Base-by-base conservation (phyloP, 1,139 yeast genomes). In the Nakaseomyces uthaithaninus region DNA sequence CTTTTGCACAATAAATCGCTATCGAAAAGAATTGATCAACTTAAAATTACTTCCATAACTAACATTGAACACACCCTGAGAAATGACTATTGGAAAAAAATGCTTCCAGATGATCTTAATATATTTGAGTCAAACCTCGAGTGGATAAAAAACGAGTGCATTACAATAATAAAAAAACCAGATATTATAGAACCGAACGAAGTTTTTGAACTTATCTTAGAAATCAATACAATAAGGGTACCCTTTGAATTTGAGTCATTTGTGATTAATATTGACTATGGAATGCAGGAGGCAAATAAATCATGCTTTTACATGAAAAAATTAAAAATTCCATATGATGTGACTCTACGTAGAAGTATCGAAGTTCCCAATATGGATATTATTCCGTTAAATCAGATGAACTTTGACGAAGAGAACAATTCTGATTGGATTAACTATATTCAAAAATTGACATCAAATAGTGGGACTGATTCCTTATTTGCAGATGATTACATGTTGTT, bases 1-100 rank as follows among this genome's bases (percentile, higher is more conserved):
- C 60, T 65, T 1, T 60, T 86, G 35, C 68, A 74, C 26, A 86
- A 86, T 55, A 69, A 50, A 28, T 59, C 63, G 1, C 36, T 59
- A 12, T 45, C 45, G 12, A 49, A 54, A 25, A 34, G 49, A 1
- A 53, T 57, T 11, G 54, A 56, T 41, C 52, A 51, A 39, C 40
- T 60, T 6, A 46, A 46, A 19, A 45, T 56, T 28, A 39, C 45
- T 5, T 46, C 52, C 22, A 33, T 40, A 3, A 56, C 60, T 7
- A 54, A 54, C 37, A 47, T 54, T 17, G 60, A 57, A 35, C 45
- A 45, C 8, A 38, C 48, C 6, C 30, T 57, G 31, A 56, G 54
- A 31, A 30, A 42, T 23, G 58, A 56, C 39, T 57, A 57, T 33
- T 57, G 63, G 62, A 53, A 53, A 16, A 52, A 51, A 20, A 31